Conservation (phyloP, 345 rosid genomes). For the Linum usitatissimum region DNA sequence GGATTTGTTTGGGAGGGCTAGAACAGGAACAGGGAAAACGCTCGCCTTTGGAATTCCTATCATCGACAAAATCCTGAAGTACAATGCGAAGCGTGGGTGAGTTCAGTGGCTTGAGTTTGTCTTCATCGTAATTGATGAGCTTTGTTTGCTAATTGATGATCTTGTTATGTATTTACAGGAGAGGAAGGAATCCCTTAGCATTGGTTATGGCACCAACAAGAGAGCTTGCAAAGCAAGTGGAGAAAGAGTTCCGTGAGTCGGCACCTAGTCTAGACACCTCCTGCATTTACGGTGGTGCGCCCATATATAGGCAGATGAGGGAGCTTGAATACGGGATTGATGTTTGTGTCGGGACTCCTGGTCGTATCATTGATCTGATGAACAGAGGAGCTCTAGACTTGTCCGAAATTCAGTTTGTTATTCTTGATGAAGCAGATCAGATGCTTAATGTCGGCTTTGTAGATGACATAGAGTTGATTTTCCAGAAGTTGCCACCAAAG, state of each 20-base stretch:
- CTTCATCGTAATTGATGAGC: neutral
- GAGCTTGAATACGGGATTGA: conserved; percentile 28
- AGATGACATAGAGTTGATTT: neutral
- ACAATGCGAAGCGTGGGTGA: neutral
- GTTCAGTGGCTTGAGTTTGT: neutral
- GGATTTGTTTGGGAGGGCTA: conserved; percentile 33
- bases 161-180: conserved; percentile 23
- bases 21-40: conserved; percentile 40
- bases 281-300: conserved; percentile 7
- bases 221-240: conserved; percentile 36
- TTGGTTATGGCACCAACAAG: conserved; percentile 37
- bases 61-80: conserved; percentile 21
- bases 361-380: conserved; percentile 33
- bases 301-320: conserved; percentile 15
- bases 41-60: conserved; percentile 35
- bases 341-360: conserved; percentile 37
- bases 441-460: conserved; percentile 44
- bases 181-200: conserved; percentile 34
- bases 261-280: neutral
- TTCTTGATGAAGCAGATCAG: conserved; percentile 39
- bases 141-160: neutral
- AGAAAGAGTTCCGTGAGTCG: conserved; percentile 22
- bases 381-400: conserved; percentile 31
- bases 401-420: conserved; percentile 23
- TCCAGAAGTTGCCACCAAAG: conserved; percentile 26